Conservation (phyloP, 2,329 filamentous ascomycete species). For the Penicillium sp. region DNA sequence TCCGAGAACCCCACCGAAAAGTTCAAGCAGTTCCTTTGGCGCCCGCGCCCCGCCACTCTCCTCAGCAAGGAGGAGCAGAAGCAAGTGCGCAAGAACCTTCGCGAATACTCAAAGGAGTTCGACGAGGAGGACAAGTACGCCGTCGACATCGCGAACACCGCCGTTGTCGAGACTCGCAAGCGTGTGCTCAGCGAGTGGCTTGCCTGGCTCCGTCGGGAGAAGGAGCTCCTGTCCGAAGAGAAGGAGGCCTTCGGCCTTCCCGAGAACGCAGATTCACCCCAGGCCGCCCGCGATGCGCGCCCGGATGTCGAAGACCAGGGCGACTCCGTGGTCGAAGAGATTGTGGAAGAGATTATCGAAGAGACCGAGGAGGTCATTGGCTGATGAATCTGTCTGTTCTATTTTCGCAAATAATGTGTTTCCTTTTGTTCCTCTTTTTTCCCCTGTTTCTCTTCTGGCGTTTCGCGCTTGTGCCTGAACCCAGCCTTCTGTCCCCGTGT, state of each 20-base stretch:
- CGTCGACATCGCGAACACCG: constrained; percentile 88
- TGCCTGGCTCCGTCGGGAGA: constrained; percentile 73
- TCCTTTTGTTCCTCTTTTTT: constrained; percentile 28
- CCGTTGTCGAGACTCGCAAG: constrained; percentile 85
- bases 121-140: constrained; percentile 94
- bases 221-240: constrained; percentile 71
- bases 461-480: constrained; percentile 22
- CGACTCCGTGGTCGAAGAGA: constrained; percentile 79
- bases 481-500: constrained; percentile 31
- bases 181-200: constrained; percentile 84
- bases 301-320: constrained; percentile 63
- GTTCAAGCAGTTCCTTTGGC: constrained; percentile 97
- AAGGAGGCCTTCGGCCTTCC: constrained; percentile 66
- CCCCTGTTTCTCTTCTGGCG: constrained; percentile 25
- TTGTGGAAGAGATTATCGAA: constrained; percentile 77
- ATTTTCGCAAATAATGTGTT: constrained; percentile 35
- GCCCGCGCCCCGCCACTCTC: constrained; percentile 85
- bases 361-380: constrained; percentile 76
- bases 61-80: constrained; percentile 97
- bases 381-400: constrained; percentile 31
- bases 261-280: constrained; percentile 61
- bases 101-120: constrained; percentile 92
- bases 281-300: constrained; percentile 52
- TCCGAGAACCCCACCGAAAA: constrained; percentile 91
- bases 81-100: constrained; percentile 94